Evolutionary conservation across 2,329 filamentous ascomycete species (phyloP).

Genomic region (Penicillium sp.): DNA sequence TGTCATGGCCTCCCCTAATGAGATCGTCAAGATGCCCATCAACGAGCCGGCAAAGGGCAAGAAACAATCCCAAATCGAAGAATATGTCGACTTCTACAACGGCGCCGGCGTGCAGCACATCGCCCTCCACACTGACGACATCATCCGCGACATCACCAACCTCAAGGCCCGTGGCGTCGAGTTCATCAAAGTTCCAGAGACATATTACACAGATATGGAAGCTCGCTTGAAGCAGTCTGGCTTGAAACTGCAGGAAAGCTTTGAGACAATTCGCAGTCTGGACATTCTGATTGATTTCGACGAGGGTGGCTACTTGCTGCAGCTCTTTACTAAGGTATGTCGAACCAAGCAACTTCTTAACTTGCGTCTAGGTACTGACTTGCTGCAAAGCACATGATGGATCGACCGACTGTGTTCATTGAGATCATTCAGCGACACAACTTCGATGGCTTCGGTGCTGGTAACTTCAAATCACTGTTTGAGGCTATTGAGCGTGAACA

Average conservation of each 20-base stretch:
- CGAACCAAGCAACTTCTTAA: neutral
- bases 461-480: constrained; percentile 93
- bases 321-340: constrained; percentile 66
- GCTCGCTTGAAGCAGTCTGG: constrained; percentile 63
- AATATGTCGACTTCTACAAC: constrained; percentile 85
- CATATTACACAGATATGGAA: constrained; percentile 78
- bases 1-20: constrained; percentile 83
- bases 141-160: constrained; percentile 70
- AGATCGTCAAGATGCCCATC: constrained; percentile 95
- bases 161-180: constrained; percentile 84
- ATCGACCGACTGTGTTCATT: constrained; percentile 90
- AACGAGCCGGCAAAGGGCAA: constrained; percentile 90
- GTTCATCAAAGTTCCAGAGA: constrained; percentile 84
- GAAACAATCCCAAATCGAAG: constrained; percentile 91
- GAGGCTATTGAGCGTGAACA: constrained; percentile 95
- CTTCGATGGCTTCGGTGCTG: constrained; percentile 88
- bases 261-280: constrained; percentile 69
- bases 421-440: constrained; percentile 93
- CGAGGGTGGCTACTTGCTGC: constrained; percentile 77
- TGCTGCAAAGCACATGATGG: constrained; percentile 66
- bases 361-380: constrained; percentile 1
- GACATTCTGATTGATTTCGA: constrained; percentile 96
- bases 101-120: constrained; percentile 92
- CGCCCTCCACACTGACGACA: constrained; percentile 75
- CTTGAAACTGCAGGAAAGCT: constrained; percentile 67